phyloP scores from a whole-genome alignment of 1,139 yeast genomes.

The Barnettozyma hawaiiensis region DNA sequence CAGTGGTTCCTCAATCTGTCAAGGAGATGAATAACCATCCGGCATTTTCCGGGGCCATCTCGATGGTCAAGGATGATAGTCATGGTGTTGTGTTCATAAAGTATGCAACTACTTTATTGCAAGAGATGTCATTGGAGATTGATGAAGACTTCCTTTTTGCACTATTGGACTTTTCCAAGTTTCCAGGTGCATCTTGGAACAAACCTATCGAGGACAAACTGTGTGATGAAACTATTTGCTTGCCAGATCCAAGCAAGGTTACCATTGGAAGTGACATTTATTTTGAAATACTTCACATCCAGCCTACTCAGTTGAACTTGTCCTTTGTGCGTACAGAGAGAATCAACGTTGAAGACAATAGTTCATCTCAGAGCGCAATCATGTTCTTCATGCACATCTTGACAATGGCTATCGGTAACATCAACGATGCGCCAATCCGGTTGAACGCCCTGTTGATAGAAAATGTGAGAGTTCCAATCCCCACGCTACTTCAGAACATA shows the following conservation, averaged over 20 bases:
- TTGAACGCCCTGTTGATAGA: conserved; percentile 84
- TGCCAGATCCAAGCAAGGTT: conserved; percentile 68
- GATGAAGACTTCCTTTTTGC: conserved; percentile 93
- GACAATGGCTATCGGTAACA: conserved; percentile 96
- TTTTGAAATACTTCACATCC: conserved; percentile 88
- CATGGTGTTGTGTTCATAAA: conserved; percentile 90
- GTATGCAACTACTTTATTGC: conserved; percentile 82
- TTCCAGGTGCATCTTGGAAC: conserved; percentile 72
- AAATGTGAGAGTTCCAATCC: conserved; percentile 81
- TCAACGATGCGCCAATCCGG: conserved; percentile 93
- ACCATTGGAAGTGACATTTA: conserved; percentile 68
- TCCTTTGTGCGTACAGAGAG: conserved; percentile 92
- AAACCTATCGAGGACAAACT: conserved; percentile 38
- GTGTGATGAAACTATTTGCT: conserved; percentile 52
- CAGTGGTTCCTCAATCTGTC: conserved; percentile 79
- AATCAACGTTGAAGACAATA: conserved; percentile 53
- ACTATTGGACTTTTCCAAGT: conserved; percentile 65
- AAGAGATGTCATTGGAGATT: conserved; percentile 85
- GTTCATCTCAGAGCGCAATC: conserved; percentile 56
- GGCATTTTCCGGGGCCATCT: conserved; percentile 76
- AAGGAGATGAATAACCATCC: conserved; percentile 88
- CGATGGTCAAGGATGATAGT: conserved; percentile 78
- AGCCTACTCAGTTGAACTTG: conserved; percentile 82
- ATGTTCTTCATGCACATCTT: conserved; percentile 77
- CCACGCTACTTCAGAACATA: conserved; percentile 64